Evolutionary conservation across 2,329 filamentous ascomycete genomes (phyloP).

Genomic region (Mariannaea elegans): DNA sequence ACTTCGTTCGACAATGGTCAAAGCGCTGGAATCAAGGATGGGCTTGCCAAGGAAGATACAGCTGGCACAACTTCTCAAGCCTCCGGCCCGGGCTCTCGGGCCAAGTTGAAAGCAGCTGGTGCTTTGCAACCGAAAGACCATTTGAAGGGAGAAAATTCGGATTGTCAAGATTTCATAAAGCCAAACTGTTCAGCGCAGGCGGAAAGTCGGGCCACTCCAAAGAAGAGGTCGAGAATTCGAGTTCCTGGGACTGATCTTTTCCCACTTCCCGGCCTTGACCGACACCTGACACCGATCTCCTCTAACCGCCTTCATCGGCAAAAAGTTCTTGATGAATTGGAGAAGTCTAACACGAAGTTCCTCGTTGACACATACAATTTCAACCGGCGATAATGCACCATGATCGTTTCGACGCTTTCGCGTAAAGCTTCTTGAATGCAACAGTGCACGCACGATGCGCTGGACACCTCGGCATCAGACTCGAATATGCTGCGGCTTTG

Average conservation of each 20-base stretch:
- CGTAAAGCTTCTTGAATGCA: background rate
- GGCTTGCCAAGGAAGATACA: background rate
- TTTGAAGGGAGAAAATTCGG: slow-evolving; percentile 5
- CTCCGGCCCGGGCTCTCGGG: background rate
- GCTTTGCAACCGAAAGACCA: background rate
- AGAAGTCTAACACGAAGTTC: slow-evolving; percentile 42
- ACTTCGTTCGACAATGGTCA: background rate
- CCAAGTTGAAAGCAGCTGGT: background rate
- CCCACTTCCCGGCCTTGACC: slow-evolving; percentile 36
- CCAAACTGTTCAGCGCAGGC: slow-evolving; percentile 1
- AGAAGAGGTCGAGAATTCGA: slow-evolving; percentile 21
- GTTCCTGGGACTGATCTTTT: slow-evolving; percentile 29
- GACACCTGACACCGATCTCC: slow-evolving; percentile 28
- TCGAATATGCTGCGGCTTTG: too few species aligned
- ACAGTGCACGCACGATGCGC: background rate
- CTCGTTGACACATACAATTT: slow-evolving; percentile 28
- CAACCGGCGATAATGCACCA: background rate
- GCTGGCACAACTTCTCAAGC: background rate
- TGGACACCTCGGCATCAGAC: too few species aligned
- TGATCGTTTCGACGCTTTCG: background rate
- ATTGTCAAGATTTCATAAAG: slow-evolving; percentile 27
- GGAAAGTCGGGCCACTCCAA: slow-evolving; percentile 20
- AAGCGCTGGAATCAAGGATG: background rate
- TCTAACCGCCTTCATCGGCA: slow-evolving; percentile 29
- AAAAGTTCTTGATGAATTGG: slow-evolving; percentile 41